Percentiles rank a stretch among this genome's conserved stretches.
Evolutionary conservation across 2,329 filamentous ascomycete genomes (phyloP).

Genomic region (Claviceps paspali): DNA sequence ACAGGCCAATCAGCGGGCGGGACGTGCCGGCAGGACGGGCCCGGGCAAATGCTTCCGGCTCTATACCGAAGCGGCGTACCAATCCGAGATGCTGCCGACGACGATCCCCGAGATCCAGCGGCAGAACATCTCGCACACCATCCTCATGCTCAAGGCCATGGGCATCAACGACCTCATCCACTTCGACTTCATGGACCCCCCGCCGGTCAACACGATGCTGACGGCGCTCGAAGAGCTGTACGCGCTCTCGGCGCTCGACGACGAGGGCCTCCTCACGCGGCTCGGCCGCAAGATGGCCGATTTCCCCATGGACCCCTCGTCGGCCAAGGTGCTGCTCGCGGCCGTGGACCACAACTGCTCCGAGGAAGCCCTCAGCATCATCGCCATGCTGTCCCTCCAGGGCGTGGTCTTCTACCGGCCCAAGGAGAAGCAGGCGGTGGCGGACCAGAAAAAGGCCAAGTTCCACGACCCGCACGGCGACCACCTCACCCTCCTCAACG

Average conservation of each 20-base stretch:
- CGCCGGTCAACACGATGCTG: constrained; percentile 94
- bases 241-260: constrained; percentile 77
- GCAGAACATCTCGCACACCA: constrained; percentile 82
- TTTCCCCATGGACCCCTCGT: constrained; percentile 90
- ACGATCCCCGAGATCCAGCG: constrained; percentile 94
- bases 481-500: constrained; percentile 86
- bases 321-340: constrained; percentile 81
- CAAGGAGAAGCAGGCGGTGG: constrained; percentile 91
- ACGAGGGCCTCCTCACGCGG: constrained; percentile 85
- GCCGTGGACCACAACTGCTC: constrained; percentile 79
- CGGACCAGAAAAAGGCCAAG: constrained; percentile 93
- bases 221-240: constrained; percentile 93
- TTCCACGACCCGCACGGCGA: constrained; percentile 94
- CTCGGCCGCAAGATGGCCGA: constrained; percentile 95
- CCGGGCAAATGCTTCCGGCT: constrained; percentile 92
- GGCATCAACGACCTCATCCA: constrained; percentile 94
- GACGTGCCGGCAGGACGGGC: constrained; percentile 83
- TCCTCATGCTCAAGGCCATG: constrained; percentile 97
- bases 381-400: constrained; percentile 81
- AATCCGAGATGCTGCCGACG: constrained; percentile 92
- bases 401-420: constrained; percentile 87
- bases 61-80: constrained; percentile 89
- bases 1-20: constrained; percentile 86
- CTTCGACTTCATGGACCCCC: constrained; percentile 98
- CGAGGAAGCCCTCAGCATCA: constrained; percentile 86